These are phyloP conservation scores for Penicillium goetzii DNA, from an alignment of 495 filamentous ascomycete species.

Conservation along the genomic window DNA sequence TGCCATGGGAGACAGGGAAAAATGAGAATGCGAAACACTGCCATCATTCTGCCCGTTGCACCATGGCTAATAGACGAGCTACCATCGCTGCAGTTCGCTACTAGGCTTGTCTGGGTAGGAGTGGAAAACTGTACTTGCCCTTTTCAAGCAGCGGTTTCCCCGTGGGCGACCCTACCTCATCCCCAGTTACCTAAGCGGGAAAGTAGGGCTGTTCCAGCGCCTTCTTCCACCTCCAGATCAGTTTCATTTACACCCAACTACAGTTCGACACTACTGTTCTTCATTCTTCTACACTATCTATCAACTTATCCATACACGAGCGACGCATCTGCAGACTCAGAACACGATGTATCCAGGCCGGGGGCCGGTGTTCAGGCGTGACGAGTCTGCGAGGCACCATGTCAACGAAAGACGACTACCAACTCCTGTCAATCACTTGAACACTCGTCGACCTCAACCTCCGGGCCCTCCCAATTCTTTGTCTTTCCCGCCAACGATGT, in stretches of 20 bases:
- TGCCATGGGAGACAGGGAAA: neutral
- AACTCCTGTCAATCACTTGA: neutral
- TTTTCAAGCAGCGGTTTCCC: neutral
- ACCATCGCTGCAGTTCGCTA: neutral
- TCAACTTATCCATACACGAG: neutral
- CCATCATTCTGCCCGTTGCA: neutral
- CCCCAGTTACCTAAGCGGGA: slow-evolving; percentile 3
- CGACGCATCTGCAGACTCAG: neutral
- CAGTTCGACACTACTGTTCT: neutral
- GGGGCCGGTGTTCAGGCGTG: neutral
- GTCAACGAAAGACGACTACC: neutral
- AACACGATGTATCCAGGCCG: neutral
- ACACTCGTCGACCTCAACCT: neutral
- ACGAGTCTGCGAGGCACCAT: neutral
- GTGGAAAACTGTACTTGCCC: neutral
- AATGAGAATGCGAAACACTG: neutral
- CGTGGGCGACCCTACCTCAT: neutral
- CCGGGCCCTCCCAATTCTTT: neutral
- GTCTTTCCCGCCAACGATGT: neutral
- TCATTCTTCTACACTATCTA: neutral
- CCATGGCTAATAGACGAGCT: no score
- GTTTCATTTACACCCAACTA: neutral
- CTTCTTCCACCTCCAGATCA: neutral
- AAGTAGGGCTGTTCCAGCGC: neutral
- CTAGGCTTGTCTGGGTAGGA: neutral